A percentile compares a stretch with the other conserved stretches of the same genome.
These are phyloP conservation scores for Colletotrichum horii DNA, from an alignment of 2,329 filamentous ascomycete species.

Conservation along the genomic window DNA sequence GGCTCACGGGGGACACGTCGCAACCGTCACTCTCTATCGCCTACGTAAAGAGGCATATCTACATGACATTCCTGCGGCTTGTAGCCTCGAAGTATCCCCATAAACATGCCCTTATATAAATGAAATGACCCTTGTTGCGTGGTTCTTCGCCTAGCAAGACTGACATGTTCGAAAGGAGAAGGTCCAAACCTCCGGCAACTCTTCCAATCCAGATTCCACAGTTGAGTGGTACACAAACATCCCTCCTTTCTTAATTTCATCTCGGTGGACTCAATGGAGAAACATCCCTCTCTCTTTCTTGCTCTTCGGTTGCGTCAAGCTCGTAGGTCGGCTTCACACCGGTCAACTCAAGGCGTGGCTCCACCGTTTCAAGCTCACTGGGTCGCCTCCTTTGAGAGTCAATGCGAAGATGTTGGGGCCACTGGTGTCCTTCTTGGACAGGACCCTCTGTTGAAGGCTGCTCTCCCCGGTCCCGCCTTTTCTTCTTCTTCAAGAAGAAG, in stretches of 20 bases:
- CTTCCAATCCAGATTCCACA: neutral
- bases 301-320: neutral
- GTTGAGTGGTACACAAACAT: neutral
- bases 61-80: rapidly evolving
- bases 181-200: neutral
- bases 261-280: neutral
- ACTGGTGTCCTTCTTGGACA: neutral
- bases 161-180: neutral
- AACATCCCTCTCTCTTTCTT: neutral
- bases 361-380: neutral
- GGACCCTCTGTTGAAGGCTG: rapidly evolving
- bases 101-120: no score
- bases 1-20: neutral
- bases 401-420: neutral
- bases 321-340: neutral
- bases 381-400: neutral
- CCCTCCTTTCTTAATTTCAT: rapidly evolving
- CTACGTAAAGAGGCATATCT: neutral
- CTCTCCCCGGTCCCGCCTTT: neutral
- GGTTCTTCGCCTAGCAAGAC: rapidly evolving
- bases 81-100: no score
- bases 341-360: neutral
- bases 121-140: neutral
- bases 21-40: neutral
- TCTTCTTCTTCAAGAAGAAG: neutral